These are phyloP conservation scores for Forsythia suspensa DNA, from an alignment of 257 asterid species.

Conservation along the genomic window DNA sequence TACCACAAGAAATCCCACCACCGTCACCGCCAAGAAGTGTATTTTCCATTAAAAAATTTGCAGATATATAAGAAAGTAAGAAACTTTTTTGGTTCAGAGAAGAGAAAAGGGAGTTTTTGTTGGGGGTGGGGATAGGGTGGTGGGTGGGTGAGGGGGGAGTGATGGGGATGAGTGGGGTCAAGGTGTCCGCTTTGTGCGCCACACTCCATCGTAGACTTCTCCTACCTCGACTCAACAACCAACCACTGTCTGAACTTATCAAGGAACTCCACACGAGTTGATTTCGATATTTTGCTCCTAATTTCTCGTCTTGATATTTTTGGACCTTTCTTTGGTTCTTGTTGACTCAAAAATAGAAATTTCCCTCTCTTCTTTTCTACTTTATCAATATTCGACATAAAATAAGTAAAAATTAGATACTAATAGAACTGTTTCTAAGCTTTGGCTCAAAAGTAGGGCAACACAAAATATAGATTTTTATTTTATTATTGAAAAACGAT, in stretches of 20 bases:
- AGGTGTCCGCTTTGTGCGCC: slow-evolving; percentile 68
- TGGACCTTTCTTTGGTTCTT: not conserved
- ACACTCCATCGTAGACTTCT: slow-evolving; percentile 53
- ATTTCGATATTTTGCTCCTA: not conserved
- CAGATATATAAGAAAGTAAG: not conserved
- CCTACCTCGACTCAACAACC: slow-evolving; percentile 40
- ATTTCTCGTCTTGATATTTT: not conserved
- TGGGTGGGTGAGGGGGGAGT: not conserved
- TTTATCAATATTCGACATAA: not conserved
- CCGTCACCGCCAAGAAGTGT: slow-evolving; percentile 22
- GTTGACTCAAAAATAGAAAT: not conserved
- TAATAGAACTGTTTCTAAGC: not conserved
- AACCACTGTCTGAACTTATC: not conserved
- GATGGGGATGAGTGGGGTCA: slow-evolving; percentile 32
- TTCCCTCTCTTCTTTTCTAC: not conserved
- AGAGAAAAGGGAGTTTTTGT: slow-evolving; percentile 20
- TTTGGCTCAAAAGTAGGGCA: too few relatives aligned
- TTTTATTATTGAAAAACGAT: too few relatives aligned
- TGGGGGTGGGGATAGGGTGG: slow-evolving; percentile 24
- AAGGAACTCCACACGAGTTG: not conserved
- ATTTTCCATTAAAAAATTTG: slow-evolving; percentile 34
- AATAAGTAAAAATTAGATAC: not conserved
- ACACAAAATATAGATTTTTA: too few relatives aligned
- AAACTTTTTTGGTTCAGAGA: slow-evolving; percentile 13
- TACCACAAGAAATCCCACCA: slow-evolving; percentile 27